Conservation (phyloP, 371 early-diverging fungal species). For the Mortierella sp. region DNA sequence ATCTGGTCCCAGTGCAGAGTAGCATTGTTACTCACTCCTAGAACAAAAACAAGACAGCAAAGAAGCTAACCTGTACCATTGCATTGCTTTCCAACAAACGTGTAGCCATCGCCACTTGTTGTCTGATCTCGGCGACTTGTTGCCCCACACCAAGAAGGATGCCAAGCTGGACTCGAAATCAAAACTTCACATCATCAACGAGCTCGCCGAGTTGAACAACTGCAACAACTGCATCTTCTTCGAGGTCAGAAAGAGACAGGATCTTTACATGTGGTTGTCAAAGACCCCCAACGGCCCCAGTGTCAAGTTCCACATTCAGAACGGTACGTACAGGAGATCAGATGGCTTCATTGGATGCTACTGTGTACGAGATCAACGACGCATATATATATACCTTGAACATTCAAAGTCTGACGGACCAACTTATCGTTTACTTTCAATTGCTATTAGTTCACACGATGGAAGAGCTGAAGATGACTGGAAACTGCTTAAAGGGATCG, state of each 20-base stretch:
- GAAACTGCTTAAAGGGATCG: constrained; percentile 97
- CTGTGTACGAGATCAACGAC: not conserved
- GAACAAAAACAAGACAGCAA: not conserved
- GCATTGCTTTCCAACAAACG: not conserved
- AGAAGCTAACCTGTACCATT: not conserved
- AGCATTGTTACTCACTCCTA: not conserved
- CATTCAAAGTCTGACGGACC: no score
- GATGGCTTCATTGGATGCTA: not conserved
- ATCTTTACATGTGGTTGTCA: constrained; percentile 96
- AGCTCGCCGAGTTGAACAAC: constrained; percentile 95
- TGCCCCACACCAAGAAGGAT: constrained; percentile 96
- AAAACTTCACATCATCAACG: constrained; percentile 91
- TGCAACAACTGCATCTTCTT: constrained; percentile 98
- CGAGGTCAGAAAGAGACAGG: constrained; percentile 93
- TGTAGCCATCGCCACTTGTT: constrained; percentile 93
- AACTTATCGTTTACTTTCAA: not conserved
- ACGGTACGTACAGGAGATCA: constrained; percentile 67
- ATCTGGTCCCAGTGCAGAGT: not conserved
- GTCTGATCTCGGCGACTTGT: constrained; percentile 85
- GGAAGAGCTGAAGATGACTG: constrained; percentile 98
- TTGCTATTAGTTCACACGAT: constrained; percentile 89
- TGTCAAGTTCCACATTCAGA: constrained; percentile 95
- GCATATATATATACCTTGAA: not conserved
- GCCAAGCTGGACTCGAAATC: constrained; percentile 94
- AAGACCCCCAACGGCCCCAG: constrained; percentile 97